Base-by-base conservation (phyloP, 2,329 filamentous ascomycete species). In the Endocalyx cinctus region DNA sequence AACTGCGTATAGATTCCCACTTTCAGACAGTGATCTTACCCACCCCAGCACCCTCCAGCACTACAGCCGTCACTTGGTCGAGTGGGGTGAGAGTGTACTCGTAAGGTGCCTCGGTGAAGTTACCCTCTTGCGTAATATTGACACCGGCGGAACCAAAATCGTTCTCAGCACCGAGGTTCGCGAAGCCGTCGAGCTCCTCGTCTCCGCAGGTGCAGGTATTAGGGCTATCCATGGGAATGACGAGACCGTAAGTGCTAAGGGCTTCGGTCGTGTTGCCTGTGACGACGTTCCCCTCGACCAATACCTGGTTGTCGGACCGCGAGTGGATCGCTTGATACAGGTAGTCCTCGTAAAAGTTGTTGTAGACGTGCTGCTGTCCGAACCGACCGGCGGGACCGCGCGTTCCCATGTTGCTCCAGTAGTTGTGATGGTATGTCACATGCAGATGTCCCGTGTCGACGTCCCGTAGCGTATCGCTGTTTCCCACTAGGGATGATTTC, bases 181-280 rank as follows among this genome's bases (percentile, higher is more conserved):
- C 70, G 46, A 60, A 76, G 0, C 71, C 71, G 42, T 75, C 71
- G 17, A 74, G 54, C 47, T 75, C 71, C 43, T 64, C 64, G 29
- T 76, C 72, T 2, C 71, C 72, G 10, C 69, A 70, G 2, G 63
- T 59, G 38, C 63, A 66, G 1, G 69, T 74, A 38, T 76, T 76
- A 0, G 72, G 72, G 10, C 27, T 65, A 38, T 75, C 72, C 28
- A 64, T 58, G 0, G 72, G 72, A n/a, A 76, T 69, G 2, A 75
- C 72, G 0, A 74, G 54, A 0, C 72, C 71, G 32, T 75, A 73
- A 0, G 72, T 74, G 43, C 63, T 70, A 16, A 75, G 48, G 0
- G 72, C 69, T 39, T 71, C 68, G 11, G 52, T 54, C 0, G 69
- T 71, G 32, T 67, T 59, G 5, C 64, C 63, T 5, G 59, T 50